These are phyloP conservation scores for Lumnitzera racemosa DNA, from an alignment of 345 rosid genomes.

Conservation along the genomic window DNA sequence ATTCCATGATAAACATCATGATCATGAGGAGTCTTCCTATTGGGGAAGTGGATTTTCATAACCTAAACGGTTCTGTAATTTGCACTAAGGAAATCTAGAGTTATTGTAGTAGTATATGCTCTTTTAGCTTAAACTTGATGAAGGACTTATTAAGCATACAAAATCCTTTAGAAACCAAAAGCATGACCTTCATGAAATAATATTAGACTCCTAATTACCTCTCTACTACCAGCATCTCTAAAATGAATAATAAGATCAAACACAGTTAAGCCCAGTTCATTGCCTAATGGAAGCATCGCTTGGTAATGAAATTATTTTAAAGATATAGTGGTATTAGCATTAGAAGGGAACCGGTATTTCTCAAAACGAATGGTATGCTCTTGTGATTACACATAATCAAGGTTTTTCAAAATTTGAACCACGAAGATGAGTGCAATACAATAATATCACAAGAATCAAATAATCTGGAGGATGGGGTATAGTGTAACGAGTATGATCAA, in stretches of 20 bases:
- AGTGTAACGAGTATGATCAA: too few relatives aligned
- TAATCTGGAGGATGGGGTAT: too few relatives aligned
- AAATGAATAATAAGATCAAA: conserved; percentile 92
- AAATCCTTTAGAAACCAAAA: background rate
- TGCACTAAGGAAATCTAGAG: conserved; percentile 94
- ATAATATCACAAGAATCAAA: too few relatives aligned
- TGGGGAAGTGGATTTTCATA: conserved; percentile 87
- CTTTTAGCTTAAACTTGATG: conserved; percentile 94
- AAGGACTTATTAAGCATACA: conserved; percentile 52
- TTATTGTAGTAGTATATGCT: conserved; percentile 93
- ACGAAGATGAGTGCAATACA: too few relatives aligned
- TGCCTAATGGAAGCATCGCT: too few relatives aligned
- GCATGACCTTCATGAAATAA: background rate
- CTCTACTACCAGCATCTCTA: conserved; percentile 98
- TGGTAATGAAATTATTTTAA: too few relatives aligned
- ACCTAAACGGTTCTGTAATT: conserved; percentile 99
- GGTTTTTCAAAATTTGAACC: too few relatives aligned
- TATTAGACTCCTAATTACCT: conserved; percentile 37
- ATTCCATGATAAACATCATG: conserved; percentile 95
- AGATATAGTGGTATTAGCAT: too few relatives aligned
- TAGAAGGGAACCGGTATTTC: too few relatives aligned
- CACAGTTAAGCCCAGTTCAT: conserved; percentile 41
- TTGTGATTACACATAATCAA: too few relatives aligned
- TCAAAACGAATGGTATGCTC: too few relatives aligned
- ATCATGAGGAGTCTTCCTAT: conserved; percentile 90